Base-by-base conservation (phyloP, 441 rosid species). In the Erodium trifolium region DNA sequence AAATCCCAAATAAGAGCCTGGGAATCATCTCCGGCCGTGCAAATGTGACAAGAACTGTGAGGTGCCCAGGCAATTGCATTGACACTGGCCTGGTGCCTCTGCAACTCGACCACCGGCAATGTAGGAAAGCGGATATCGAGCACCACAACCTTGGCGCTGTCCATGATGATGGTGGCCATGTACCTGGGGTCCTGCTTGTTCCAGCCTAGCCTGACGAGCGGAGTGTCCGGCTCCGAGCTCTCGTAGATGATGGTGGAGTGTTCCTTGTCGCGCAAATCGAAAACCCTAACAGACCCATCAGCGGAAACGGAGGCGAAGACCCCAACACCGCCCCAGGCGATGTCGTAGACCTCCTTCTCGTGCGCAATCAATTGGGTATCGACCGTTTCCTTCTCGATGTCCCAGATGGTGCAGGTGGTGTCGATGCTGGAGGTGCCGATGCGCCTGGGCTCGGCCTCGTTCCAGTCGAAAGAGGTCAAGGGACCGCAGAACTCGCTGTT, bases 41-140 rank as follows among this genome's bases (percentile, higher is more conserved):
- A 93, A 10, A 89, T 93, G 65, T 93, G 97, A 34, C 97, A 93
- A 13, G 97, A 91, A 72, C 97, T 91, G 59, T 91, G 99, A 0
- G 99, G 99, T 9, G 99, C 97, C 99, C 99, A 93, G n/a, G 97
- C 99, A 5, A 91, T 83, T 0, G 97, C 99, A 70, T 93, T 93
- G 6, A 89, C 99, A 17, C 93, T 86, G 0, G 93, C 87, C 35
- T 89, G 96, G 73, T 93, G 99, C 70, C 99, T 71, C 81, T 93
- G 99, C 82, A 93, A 77, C 79, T 93, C 99, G 11, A 91, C 97
- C 0, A 93, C 97, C 0, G 99, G 99, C 8, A 86, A 81, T 0
- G 99, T 93, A 0, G 97, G 98, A 69, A 83, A 91, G 70, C 99
- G 95, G 64, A 93, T 93, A 73, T 93, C 98, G 0, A 93, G 76